phyloP scores from a whole-genome alignment of 768 basidiomycete species.

The Pleurotus tuoliensis region DNA sequence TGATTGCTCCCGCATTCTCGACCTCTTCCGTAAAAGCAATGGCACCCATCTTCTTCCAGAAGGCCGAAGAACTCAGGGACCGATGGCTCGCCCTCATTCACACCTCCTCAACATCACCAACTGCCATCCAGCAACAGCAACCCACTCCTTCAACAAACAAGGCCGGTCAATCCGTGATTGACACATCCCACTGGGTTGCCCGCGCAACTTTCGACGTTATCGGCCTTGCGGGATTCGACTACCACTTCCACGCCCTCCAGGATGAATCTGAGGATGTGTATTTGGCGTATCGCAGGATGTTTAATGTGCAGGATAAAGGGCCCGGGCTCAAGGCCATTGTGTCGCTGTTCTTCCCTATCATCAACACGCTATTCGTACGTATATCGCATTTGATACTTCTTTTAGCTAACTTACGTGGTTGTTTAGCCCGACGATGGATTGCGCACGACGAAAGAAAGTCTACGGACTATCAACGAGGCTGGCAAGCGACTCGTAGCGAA shows the following conservation, averaged over 20 bases:
- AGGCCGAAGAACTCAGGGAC: conserved; percentile 46
- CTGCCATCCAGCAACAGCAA: conserved; percentile 1
- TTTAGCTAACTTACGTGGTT: background rate
- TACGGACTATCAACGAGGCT: conserved; percentile 33
- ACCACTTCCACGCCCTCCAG: conserved; percentile 45
- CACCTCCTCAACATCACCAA: background rate
- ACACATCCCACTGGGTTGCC: conserved; percentile 47
- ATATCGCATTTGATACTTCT: background rate
- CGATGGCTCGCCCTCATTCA: conserved; percentile 35
- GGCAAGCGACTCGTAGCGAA: conserved; percentile 40
- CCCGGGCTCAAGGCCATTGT: conserved; percentile 34
- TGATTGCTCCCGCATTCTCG: conserved; percentile 50
- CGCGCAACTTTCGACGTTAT: conserved; percentile 39
- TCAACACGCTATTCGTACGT: conserved; percentile 14
- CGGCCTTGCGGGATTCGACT: conserved; percentile 40
- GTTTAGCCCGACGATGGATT: conserved; percentile 39
- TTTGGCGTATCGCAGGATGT: conserved; percentile 35
- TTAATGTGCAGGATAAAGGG: conserved; percentile 44
- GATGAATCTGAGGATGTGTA: conserved; percentile 48
- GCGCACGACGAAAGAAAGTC: conserved; percentile 32
- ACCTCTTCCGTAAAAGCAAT: conserved; percentile 39
- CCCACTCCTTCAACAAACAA: conserved; percentile 2
- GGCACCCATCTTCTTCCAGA: conserved; percentile 44
- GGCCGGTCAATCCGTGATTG: background rate
- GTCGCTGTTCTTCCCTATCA: conserved; percentile 42